A percentile compares a stretch with the other conserved stretches of the same genome.
Conservation (phyloP, 164 flowering plant species). For the Magnolia officinalis region DNA sequence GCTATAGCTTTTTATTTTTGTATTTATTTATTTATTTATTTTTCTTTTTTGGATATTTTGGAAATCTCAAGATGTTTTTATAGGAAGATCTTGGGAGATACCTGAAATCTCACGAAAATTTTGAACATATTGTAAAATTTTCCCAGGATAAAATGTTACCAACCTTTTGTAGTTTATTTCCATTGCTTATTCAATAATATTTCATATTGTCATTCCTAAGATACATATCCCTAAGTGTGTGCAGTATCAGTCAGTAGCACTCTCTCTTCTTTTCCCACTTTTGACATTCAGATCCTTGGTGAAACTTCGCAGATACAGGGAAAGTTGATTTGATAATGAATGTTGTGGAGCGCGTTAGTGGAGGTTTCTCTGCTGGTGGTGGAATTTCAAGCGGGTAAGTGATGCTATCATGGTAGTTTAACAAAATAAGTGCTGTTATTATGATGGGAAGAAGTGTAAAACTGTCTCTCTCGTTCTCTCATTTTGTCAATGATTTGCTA, state of each 20-base stretch:
- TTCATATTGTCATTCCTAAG: background rate
- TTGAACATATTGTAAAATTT: too few species aligned
- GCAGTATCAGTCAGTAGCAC: background rate
- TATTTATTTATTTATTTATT: too few species aligned
- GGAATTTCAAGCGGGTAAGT: conserved; percentile 99
- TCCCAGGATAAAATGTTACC: too few species aligned
- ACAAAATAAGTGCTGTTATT: background rate
- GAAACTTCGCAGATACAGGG: conserved; percentile 55
- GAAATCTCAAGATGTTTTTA: too few species aligned
- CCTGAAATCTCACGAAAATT: too few species aligned
- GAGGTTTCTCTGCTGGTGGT: conserved; percentile 99
- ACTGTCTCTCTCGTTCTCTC: background rate
- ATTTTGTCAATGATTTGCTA: background rate
- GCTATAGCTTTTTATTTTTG: too few species aligned
- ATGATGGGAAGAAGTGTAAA: background rate
- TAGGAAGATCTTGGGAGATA: too few species aligned
- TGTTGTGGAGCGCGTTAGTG: conserved; percentile 89
- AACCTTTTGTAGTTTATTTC: too few species aligned
- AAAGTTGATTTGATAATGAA: conserved; percentile 94
- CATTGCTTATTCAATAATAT: too few species aligned
- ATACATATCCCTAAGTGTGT: background rate
- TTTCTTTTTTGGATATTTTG: too few species aligned
- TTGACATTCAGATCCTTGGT: conserved; percentile 6
- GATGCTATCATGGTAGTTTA: background rate
- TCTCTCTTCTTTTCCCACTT: background rate